Conservation (phyloP, 176 grass and related monocot species). For the Bothriochloa decipiens region DNA sequence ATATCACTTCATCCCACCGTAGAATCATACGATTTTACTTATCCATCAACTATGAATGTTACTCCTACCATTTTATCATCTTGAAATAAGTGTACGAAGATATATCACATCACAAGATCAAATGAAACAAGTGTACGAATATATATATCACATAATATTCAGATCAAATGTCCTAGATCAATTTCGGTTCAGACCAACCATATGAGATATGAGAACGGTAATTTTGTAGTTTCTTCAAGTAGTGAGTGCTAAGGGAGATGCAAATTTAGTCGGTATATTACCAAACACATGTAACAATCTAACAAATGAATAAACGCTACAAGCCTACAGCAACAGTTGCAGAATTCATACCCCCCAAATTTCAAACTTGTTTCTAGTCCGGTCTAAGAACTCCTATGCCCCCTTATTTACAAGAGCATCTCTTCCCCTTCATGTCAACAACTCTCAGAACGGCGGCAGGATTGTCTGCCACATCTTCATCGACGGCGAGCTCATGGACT, state of each 20-base stretch:
- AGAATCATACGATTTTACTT: neutral
- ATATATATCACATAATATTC: neutral
- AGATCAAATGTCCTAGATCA: neutral
- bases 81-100: neutral
- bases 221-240: neutral
- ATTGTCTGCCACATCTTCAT: slow-evolving; percentile 62
- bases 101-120: neutral
- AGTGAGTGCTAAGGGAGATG: slow-evolving; percentile 22
- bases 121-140: neutral
- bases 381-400: slow-evolving; percentile 21
- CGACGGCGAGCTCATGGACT: slow-evolving; percentile 46
- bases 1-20: neutral
- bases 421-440: slow-evolving; percentile 2
- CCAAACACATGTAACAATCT: slow-evolving; percentile 32
- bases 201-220: neutral
- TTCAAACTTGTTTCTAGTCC: slow-evolving; percentile 15
- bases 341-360: slow-evolving; percentile 34
- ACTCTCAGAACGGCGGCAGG: slow-evolving; percentile 60
- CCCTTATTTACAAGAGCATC: slow-evolving; percentile 48
- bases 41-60: slow-evolving; percentile 4
- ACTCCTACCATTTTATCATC: neutral
- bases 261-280: slow-evolving; percentile 2
- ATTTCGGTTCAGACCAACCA: slow-evolving; percentile 25
- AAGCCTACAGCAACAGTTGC: slow-evolving; percentile 33
- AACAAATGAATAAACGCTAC: slow-evolving; percentile 53